Base-by-base conservation (phyloP, 164 flowering plant genomes). In the Stephania japonica region DNA sequence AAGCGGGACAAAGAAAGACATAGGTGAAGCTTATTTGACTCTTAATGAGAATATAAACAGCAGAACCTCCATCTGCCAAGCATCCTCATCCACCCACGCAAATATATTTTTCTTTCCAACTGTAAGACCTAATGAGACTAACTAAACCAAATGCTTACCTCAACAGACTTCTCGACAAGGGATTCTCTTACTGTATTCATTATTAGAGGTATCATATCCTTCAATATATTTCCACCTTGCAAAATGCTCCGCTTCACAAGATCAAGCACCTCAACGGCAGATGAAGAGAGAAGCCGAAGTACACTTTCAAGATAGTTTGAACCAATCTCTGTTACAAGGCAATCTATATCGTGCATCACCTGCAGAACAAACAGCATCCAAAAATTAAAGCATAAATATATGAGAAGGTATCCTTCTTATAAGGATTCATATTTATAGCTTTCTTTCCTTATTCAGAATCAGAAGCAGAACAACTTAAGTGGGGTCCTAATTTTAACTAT, bases 271-370 rank as follows among this genome's bases (percentile, higher is more conserved):
- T 92, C 95, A 65, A 80, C 1, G 47, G 97, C 68, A 81, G 94
- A 92, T 71, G 92, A 80, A 68, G 89, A 82, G 70, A 96, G 89
- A 78, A 81, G 83, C 77, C 85, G 84, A 65, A 86, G 81, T 65
- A 93, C 87, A 81, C 78, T 80, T 12, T 69, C 85, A 74, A 93
- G 82, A 80, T 79, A 96, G 67, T 83, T 77, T 62, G 93, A 91
- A 78, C 76, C 75, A 65, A 96, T 78, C 81, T 84, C 96, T 65
- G 74, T 75, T 61, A 73, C 87, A 78, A 96, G 82, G 74, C 74
- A 76, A 82, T 82, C 77, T 78, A 91, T 70, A 74, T 96, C 98
- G 83, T 92, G 90, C 80, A 96, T 81, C 77, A 96, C 82, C 99
- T 93, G 92, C 78, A 89, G 67, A 73, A 10, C 26, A 77, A 64